phyloP scores from a whole-genome alignment of 768 basidiomycete species.

The Suillus tomentosus region DNA sequence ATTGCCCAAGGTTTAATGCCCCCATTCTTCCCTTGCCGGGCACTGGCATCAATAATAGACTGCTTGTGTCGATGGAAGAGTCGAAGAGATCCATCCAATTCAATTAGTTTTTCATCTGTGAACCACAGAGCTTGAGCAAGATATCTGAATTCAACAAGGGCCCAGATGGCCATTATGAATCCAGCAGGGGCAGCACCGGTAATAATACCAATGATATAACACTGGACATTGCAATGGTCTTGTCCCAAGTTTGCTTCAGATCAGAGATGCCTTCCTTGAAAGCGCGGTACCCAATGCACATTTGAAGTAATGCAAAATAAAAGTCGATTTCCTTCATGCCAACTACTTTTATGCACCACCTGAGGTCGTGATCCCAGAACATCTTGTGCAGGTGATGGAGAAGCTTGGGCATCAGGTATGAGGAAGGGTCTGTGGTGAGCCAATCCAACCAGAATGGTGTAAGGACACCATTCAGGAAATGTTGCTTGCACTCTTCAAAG shows the following conservation, averaged over 20 bases:
- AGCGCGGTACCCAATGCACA: slow-evolving; percentile 36
- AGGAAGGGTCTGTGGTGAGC: slow-evolving; percentile 30
- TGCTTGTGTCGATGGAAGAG: slow-evolving; percentile 39
- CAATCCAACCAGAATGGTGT: too few species aligned
- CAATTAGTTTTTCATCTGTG: slow-evolving; percentile 1
- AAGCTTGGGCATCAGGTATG: slow-evolving; percentile 38
- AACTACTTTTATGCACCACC: slow-evolving; percentile 39
- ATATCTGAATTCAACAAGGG: slow-evolving; percentile 41
- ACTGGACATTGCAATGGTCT: slow-evolving; percentile 40
- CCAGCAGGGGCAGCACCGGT: slow-evolving; percentile 31
- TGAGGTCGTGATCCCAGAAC: slow-evolving; percentile 42
- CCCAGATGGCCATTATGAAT: slow-evolving; percentile 37
- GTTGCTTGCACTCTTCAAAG: too few species aligned
- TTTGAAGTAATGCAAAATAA: slow-evolving; percentile 39
- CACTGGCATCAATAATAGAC: slow-evolving; percentile 32
- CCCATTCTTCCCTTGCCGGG: too few species aligned
- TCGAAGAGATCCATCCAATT: slow-evolving; percentile 15
- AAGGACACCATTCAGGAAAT: too few species aligned
- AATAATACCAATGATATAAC: slow-evolving; percentile 36
- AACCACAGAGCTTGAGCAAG: slow-evolving; percentile 35
- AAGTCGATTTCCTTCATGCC: slow-evolving; percentile 37
- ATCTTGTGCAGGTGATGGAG: slow-evolving; percentile 43
- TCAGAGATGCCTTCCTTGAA: slow-evolving; percentile 41
- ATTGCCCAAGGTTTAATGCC: too few species aligned
- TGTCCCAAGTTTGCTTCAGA: slow-evolving; percentile 43